These are phyloP conservation scores for Aureobasidium namibiae DNA, from an alignment of 2,329 filamentous ascomycete species.

Conservation along the genomic window DNA sequence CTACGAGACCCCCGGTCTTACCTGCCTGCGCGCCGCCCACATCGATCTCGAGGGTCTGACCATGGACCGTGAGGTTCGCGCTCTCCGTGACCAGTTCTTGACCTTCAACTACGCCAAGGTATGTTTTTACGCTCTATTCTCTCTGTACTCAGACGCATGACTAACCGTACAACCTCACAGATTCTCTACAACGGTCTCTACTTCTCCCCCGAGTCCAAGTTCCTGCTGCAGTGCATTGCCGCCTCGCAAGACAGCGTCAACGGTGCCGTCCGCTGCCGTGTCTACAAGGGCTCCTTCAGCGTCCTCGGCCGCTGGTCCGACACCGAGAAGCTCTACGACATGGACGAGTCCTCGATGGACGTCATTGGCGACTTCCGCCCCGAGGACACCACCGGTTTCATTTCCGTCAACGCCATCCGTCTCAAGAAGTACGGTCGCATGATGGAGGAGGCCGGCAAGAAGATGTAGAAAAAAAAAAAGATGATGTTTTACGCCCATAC, in stretches of 20 bases:
- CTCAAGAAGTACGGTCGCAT: conserved; percentile 37
- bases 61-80: conserved; percentile 59
- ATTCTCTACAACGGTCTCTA: conserved; percentile 55
- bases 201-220: conserved; percentile 65
- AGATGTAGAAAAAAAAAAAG: conserved; percentile 23
- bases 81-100: conserved; percentile 63
- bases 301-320: conserved; percentile 52
- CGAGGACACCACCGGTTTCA: conserved; percentile 58
- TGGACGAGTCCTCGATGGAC: conserved; percentile 61
- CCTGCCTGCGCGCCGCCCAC: conserved; percentile 49
- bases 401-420: conserved; percentile 59
- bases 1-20: conserved; percentile 61
- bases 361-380: conserved; percentile 61
- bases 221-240: conserved; percentile 57
- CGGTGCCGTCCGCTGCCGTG: conserved; percentile 52
- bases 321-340: conserved; percentile 63
- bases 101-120: conserved; percentile 54
- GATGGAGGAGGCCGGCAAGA: conserved; percentile 29
- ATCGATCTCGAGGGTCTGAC: conserved; percentile 59
- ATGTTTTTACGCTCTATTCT: conserved; percentile 21
- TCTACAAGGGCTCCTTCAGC: conserved; percentile 59
- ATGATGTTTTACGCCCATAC: conserved; percentile 7
- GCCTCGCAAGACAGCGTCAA: conserved; percentile 55
- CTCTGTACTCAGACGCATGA: conserved; percentile 15
- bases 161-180: conserved; percentile 11